These are phyloP conservation scores for Leccinum uliginosum DNA, from an alignment of 768 basidiomycete genomes.

Conservation along the genomic window DNA sequence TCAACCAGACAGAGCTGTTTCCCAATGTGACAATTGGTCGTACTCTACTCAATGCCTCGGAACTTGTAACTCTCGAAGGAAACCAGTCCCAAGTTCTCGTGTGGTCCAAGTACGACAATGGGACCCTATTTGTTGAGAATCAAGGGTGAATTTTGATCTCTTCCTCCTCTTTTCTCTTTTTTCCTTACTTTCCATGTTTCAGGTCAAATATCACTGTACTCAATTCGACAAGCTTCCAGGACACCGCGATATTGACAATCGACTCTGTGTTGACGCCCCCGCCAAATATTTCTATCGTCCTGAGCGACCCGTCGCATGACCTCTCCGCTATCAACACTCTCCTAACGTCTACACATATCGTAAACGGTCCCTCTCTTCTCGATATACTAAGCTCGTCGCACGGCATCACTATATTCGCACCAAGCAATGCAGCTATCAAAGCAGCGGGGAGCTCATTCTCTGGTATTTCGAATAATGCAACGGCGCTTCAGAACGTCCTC, in stretches of 20 bases:
- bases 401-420: constrained; percentile 69
- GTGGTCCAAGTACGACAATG: constrained; percentile 37
- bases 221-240: constrained; percentile 35
- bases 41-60: constrained; percentile 51
- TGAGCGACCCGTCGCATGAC: constrained; percentile 36
- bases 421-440: constrained; percentile 48
- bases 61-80: constrained; percentile 52
- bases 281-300: constrained; percentile 38
- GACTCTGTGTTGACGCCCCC: constrained; percentile 53
- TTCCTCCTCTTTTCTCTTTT: neutral
- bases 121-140: constrained; percentile 45
- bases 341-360: constrained; percentile 18
- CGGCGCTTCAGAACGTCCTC: constrained; percentile 42
- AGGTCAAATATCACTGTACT: constrained; percentile 35
- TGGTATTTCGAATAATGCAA: constrained; percentile 39
- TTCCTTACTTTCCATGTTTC: neutral
- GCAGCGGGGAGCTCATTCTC: constrained; percentile 32
- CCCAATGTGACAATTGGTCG: constrained; percentile 63
- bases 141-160: constrained; percentile 34
- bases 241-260: constrained; percentile 46
- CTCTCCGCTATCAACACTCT: constrained; percentile 31
- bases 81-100: constrained; percentile 53
- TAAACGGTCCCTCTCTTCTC: constrained; percentile 23
- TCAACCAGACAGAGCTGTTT: constrained; percentile 36
- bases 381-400: constrained; percentile 31